Evolutionary conservation across 2,329 filamentous ascomycete genomes (phyloP).

Genomic region (Cladosporium sp.): DNA sequence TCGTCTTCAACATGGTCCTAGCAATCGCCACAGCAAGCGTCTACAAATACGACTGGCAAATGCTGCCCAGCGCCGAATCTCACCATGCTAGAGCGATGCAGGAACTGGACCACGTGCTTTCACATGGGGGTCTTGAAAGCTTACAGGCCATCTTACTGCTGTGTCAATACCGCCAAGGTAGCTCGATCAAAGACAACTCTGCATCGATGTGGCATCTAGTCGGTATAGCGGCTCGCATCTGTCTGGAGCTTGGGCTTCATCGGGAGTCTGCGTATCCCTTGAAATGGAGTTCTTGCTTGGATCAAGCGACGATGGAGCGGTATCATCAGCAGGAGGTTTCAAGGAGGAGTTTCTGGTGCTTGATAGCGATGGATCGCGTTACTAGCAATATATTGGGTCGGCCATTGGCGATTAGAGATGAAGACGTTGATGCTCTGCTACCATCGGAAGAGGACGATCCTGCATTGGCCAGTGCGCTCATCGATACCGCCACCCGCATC

Average conservation of each 20-base stretch:
- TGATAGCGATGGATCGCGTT: constrained; percentile 43
- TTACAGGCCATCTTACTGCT: constrained; percentile 47
- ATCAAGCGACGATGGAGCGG: background rate
- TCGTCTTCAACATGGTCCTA: constrained; percentile 47
- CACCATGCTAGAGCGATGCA: constrained; percentile 44
- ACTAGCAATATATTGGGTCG: constrained; percentile 43
- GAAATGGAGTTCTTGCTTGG: background rate
- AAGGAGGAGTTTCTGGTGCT: constrained; percentile 47
- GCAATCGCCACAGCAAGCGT: constrained; percentile 48
- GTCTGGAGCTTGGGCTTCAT: constrained; percentile 58
- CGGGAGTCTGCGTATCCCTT: constrained; percentile 40
- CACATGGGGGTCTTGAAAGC: constrained; percentile 38
- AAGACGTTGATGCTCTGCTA: constrained; percentile 45
- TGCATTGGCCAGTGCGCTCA: background rate
- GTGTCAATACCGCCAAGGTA: constrained; percentile 47
- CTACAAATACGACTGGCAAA: constrained; percentile 49
- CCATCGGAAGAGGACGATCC: constrained; percentile 29
- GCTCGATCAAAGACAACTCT: constrained; percentile 37
- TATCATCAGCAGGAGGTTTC: constrained; percentile 38
- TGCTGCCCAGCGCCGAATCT: constrained; percentile 44
- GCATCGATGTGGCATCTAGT: constrained; percentile 48
- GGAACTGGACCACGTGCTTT: constrained; percentile 41
- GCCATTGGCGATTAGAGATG: constrained; percentile 43
- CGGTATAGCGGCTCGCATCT: constrained; percentile 44
- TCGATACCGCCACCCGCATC: background rate